Percentiles rank a stretch among this genome's conserved stretches.
phyloP scores from a whole-genome alignment of 1,284 basidiomycete genomes.

The Malassezia sympodialis region DNA sequence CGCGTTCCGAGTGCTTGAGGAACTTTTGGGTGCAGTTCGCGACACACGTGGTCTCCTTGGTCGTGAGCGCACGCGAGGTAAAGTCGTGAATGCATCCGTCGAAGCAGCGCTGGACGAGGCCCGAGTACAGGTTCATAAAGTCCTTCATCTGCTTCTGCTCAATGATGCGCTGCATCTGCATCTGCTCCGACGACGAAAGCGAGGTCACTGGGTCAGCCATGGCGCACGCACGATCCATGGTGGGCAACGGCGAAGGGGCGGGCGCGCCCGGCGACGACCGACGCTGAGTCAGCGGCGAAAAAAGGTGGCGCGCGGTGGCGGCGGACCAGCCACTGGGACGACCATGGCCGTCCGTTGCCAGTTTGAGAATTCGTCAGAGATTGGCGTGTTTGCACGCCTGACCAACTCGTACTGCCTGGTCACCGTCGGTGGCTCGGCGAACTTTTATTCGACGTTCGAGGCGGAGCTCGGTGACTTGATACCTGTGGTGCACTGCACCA shows the following conservation, averaged over 20 bases:
- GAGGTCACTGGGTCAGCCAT: slow-evolving; percentile 28
- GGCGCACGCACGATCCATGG: slow-evolving; percentile 27
- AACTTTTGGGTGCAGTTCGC: slow-evolving; percentile 75
- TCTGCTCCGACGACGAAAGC: slow-evolving; percentile 39
- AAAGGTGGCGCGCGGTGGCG: not conserved
- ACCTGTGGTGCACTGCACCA: slow-evolving; percentile 92
- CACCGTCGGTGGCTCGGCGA: slow-evolving; percentile 86
- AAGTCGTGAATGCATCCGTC: slow-evolving; percentile 91
- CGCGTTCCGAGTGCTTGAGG: slow-evolving; percentile 88
- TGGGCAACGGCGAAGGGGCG: slow-evolving; percentile 7
- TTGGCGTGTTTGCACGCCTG: slow-evolving; percentile 70
- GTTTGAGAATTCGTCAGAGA: slow-evolving; percentile 94
- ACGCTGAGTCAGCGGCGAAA: slow-evolving; percentile 20
- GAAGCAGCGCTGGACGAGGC: slow-evolving; percentile 90
- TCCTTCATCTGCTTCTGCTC: slow-evolving; percentile 76
- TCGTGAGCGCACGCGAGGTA: slow-evolving; percentile 80
- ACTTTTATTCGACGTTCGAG: slow-evolving; percentile 97
- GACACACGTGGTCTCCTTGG: slow-evolving; percentile 66
- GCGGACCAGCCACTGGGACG: not conserved
- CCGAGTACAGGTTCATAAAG: slow-evolving; percentile 91
- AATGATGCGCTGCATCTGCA: slow-evolving; percentile 43
- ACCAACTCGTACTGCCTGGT: slow-evolving; percentile 63
- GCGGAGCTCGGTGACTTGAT: slow-evolving; percentile 84
- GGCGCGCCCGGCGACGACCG: slow-evolving; percentile 1
- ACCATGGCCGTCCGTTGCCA: slow-evolving; percentile 43